Evolutionary conservation across 768 basidiomycete species (phyloP), one percentile per base, ranked within the genome.

Genomic region (Kondoa malvinella): DNA sequence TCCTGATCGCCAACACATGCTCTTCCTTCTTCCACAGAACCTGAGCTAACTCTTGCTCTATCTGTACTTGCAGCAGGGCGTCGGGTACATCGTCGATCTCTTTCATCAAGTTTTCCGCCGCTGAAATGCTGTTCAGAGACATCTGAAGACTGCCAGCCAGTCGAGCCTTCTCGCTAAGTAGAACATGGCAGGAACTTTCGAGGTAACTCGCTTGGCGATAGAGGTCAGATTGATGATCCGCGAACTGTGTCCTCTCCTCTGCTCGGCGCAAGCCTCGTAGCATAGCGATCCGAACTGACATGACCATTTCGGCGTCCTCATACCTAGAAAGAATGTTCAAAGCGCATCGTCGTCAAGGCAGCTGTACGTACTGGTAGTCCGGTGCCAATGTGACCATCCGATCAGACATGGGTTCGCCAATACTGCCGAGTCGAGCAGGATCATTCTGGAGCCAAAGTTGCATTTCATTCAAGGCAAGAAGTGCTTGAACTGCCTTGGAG

Each of bases 1-100:
- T 85, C 69, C 86, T 82, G 58, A 92, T 86, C 0, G 94, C 92
- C 2, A 86, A 76, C 69, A 84, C 85, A 72, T 90, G 87, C 75
- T 99, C 94, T 57, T 83, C 84, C 69, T 89, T 86, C 12, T 83
- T 77, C 90, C 94, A 97, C 4, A 97, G 81, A 21, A 96, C 91
- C 68, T 86, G 83, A 17, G 94, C 87, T 72, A 89, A 90, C 75
- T 95, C 92, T 72, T 86, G 81, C 0, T 85, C 83, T 0, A 81
- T 75, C 0, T 66, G 71, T 1, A 70, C 74, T 40, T 66, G 70
- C 1, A 56, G 25, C 2, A 57, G 1, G 12, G 21, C 33, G 16
- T 33, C 32, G 29, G 68, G 83, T 83, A 2, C 92, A 77, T 40
- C 78, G 80, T 74, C 87, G 86, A 0, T 90, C 57, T 15, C 89